Conservation (phyloP, 2,329 filamentous ascomycete species). For the Cladophialophora yegresii region DNA sequence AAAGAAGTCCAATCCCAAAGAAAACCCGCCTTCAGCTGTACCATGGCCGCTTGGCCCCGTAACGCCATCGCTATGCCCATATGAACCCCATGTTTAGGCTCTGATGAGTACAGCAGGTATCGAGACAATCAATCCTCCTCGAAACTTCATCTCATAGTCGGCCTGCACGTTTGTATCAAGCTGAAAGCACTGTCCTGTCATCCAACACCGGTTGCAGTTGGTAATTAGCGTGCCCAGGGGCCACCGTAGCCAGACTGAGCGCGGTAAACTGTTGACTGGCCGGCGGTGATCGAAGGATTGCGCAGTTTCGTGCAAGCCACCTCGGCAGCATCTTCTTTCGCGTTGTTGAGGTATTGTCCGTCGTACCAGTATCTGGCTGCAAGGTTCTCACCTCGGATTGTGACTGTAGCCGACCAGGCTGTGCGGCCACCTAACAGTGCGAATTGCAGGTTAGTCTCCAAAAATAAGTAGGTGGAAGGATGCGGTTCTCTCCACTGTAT, state of each 20-base stretch:
- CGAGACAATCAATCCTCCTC: slow-evolving; percentile 12
- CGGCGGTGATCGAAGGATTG: slow-evolving; percentile 37
- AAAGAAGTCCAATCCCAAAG: slow-evolving; percentile 33
- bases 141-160: slow-evolving; percentile 3
- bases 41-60: slow-evolving; percentile 12
- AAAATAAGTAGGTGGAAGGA: background rate
- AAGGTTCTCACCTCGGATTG: slow-evolving; percentile 65
- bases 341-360: slow-evolving; percentile 82
- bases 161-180: background rate
- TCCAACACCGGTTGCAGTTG: slow-evolving; percentile 1
- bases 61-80: slow-evolving; percentile 35
- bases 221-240: slow-evolving; percentile 24
- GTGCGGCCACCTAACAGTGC: slow-evolving; percentile 72
- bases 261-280: slow-evolving; percentile 22
- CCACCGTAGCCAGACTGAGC: slow-evolving; percentile 20
- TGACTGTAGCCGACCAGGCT: slow-evolving; percentile 82
- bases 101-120: slow-evolving; percentile 13
- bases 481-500: slow-evolving; percentile 23
- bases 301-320: slow-evolving; percentile 56
- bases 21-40: slow-evolving; percentile 31
- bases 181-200: slow-evolving; percentile 4
- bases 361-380: slow-evolving; percentile 89
- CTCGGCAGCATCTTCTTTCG: slow-evolving; percentile 88
- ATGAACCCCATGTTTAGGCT: slow-evolving; percentile 10
- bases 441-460: slow-evolving; percentile 7